phyloP scores from a whole-genome alignment of 2,329 filamentous ascomycete species.

The Ophiostoma ulmi region DNA sequence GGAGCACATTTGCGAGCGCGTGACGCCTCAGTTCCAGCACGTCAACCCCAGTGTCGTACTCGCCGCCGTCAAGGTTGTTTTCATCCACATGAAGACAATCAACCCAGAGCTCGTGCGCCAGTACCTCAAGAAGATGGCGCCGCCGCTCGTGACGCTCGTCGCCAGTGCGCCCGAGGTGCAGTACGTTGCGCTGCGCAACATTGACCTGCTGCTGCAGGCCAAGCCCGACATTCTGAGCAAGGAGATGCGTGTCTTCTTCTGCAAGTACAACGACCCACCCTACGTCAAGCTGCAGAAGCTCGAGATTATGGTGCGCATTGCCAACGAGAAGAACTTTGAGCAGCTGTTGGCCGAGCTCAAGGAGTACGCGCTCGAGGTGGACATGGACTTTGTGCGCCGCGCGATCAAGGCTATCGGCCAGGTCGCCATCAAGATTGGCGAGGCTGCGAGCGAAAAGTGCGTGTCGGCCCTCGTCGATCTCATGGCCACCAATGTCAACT shows the following conservation, averaged over 20 bases:
- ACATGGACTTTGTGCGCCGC: slow-evolving; percentile 96
- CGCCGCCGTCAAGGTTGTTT: slow-evolving; percentile 96
- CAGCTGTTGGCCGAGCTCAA: slow-evolving; percentile 91
- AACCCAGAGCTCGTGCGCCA: slow-evolving; percentile 72
- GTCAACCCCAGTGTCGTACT: slow-evolving; percentile 96
- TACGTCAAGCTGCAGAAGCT: slow-evolving; percentile 97
- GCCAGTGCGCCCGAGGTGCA: slow-evolving; percentile 95
- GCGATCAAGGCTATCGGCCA: slow-evolving; percentile 96
- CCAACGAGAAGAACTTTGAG: slow-evolving; percentile 93
- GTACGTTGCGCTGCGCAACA: slow-evolving; percentile 93
- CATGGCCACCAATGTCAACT: slow-evolving; percentile 97
- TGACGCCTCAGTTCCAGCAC: slow-evolving; percentile 95
- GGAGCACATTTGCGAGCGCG: slow-evolving; percentile 95
- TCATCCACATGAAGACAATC: slow-evolving; percentile 87
- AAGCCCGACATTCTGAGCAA: slow-evolving; percentile 96
- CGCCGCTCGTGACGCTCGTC: slow-evolving; percentile 88
- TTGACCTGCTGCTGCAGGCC: slow-evolving; percentile 90
- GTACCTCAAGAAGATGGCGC: slow-evolving; percentile 98
- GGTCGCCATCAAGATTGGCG: slow-evolving; percentile 90
- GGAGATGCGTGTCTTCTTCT: slow-evolving; percentile 97
- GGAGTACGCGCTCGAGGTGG: slow-evolving; percentile 95
- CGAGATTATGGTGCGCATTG: slow-evolving; percentile 98
- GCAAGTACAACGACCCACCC: slow-evolving; percentile 98
- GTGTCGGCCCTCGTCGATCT: slow-evolving; percentile 90
- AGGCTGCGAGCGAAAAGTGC: slow-evolving; percentile 88